Evolutionary conservation across 176 grass and related monocot species (phyloP).

Genomic region (Oryza rufipogon): DNA sequence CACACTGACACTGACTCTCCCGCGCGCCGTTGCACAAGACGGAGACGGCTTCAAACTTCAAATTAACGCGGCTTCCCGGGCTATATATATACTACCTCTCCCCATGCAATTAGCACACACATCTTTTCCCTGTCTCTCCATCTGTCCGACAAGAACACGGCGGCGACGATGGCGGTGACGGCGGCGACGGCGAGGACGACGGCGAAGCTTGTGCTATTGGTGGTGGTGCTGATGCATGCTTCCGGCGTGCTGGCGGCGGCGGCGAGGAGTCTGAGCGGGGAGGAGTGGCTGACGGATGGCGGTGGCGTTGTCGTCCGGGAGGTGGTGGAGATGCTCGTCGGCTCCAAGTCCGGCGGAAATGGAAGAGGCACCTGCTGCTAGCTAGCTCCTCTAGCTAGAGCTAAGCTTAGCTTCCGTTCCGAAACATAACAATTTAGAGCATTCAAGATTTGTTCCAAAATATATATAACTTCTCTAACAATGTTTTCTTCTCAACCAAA

Average conservation of each 20-base stretch:
- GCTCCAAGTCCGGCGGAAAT: neutral
- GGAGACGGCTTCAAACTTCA: too few relatives aligned
- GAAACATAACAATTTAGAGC: too few relatives aligned
- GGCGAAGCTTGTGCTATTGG: neutral
- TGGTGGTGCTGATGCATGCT: neutral
- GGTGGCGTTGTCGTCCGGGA: neutral
- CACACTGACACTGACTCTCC: too few relatives aligned
- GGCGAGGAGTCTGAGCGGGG: constrained; percentile 31
- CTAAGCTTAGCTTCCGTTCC: too few relatives aligned
- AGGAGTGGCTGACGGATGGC: neutral
- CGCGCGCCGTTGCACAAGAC: too few relatives aligned
- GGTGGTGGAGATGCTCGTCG: constrained; percentile 18
- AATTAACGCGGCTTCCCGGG: too few relatives aligned
- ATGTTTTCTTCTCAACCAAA: too few relatives aligned
- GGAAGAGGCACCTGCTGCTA: constrained; percentile 25
- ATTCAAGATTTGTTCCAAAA: too few relatives aligned
- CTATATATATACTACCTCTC: too few relatives aligned
- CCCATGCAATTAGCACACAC: too few relatives aligned
- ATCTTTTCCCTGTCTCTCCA: too few relatives aligned
- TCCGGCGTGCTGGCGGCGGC: neutral
- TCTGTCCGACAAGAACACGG: neutral
- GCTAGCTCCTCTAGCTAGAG: neutral
- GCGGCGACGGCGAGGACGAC: neutral
- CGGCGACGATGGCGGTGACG: neutral
- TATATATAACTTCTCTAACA: too few relatives aligned